Evolutionary conservation across 345 rosid genomes (phyloP).

Genomic region (Cochlearia excelsa): DNA sequence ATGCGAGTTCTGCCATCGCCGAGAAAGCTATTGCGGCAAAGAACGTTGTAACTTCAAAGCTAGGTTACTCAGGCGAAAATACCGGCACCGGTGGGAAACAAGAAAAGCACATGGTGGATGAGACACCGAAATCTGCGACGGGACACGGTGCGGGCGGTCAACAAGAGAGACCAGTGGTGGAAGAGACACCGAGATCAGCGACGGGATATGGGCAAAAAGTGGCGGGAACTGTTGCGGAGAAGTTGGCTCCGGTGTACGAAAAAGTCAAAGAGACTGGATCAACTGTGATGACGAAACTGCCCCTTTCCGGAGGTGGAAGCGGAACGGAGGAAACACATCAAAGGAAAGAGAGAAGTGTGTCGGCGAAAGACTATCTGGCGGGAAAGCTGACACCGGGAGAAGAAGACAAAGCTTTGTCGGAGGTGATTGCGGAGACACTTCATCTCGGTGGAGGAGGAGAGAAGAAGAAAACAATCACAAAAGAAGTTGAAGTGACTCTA

Average conservation of each 20-base stretch:
- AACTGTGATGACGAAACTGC: constrained; percentile 30
- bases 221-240: constrained; percentile 37
- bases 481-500: constrained; percentile 42
- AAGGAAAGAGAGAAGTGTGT: constrained; percentile 38
- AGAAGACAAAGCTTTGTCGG: constrained; percentile 61
- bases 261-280: constrained; percentile 42
- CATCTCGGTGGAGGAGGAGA: constrained; percentile 29
- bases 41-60: constrained; percentile 44
- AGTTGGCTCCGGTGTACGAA: constrained; percentile 39
- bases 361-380: constrained; percentile 42
- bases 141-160: background rate
- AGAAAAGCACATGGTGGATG: background rate
- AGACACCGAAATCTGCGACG: too few relatives aligned
- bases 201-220: background rate
- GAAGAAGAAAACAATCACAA: constrained; percentile 37
- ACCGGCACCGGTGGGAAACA: constrained; percentile 12
- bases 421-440: constrained; percentile 46
- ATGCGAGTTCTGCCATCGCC: constrained; percentile 38
- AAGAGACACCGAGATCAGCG: too few relatives aligned
- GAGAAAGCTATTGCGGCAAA: constrained; percentile 41
- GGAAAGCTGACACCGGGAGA: constrained; percentile 68
- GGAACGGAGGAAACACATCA: constrained; percentile 15
- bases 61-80: constrained; percentile 41
- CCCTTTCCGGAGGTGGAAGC: constrained; percentile 21
- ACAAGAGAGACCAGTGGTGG: background rate